Evolutionary conservation across 371 early-diverging fungal species (phyloP).

Genomic region (Mortierella sp.): DNA sequence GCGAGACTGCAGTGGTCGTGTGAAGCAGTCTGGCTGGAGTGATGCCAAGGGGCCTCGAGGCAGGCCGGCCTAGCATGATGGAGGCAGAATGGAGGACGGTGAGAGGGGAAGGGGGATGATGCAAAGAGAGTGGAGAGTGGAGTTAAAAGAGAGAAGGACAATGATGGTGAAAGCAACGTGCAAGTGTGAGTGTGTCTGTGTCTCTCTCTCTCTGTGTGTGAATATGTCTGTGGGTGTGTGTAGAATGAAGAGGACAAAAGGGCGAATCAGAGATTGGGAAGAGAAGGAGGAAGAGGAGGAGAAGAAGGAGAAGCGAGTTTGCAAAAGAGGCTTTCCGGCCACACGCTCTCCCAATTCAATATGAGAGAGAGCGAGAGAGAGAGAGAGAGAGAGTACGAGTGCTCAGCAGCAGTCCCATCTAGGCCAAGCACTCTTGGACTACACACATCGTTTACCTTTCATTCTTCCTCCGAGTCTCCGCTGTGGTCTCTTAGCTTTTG

Average conservation of each 20-base stretch:
- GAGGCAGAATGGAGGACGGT: background rate
- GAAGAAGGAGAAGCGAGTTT: background rate
- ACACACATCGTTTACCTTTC: too few species aligned
- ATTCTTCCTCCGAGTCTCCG: too few species aligned
- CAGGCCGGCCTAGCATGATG: conserved; percentile 45
- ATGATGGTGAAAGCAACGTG: background rate
- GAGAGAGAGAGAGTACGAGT: too few species aligned
- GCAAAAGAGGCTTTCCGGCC: conserved; percentile 1
- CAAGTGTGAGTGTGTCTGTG: too few species aligned
- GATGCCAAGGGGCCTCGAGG: conserved; percentile 45
- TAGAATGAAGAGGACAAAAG: too few species aligned
- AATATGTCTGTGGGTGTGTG: too few species aligned
- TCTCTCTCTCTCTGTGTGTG: too few species aligned
- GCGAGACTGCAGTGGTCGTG: conserved; percentile 23
- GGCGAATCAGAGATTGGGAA: too few species aligned
- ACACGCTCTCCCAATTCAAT: background rate
- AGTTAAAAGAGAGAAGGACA: background rate
- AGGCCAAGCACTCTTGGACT: too few species aligned
- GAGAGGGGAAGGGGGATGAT: background rate
- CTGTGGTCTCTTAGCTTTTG: too few species aligned
- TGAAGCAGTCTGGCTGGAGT: conserved; percentile 35
- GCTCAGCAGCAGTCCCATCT: too few species aligned
- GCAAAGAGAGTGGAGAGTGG: background rate
- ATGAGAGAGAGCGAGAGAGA: background rate
- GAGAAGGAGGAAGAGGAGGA: background rate